These are phyloP conservation scores for Pilatotrama ljubarskyi DNA, from an alignment of 768 basidiomycete genomes.

Conservation along the genomic window DNA sequence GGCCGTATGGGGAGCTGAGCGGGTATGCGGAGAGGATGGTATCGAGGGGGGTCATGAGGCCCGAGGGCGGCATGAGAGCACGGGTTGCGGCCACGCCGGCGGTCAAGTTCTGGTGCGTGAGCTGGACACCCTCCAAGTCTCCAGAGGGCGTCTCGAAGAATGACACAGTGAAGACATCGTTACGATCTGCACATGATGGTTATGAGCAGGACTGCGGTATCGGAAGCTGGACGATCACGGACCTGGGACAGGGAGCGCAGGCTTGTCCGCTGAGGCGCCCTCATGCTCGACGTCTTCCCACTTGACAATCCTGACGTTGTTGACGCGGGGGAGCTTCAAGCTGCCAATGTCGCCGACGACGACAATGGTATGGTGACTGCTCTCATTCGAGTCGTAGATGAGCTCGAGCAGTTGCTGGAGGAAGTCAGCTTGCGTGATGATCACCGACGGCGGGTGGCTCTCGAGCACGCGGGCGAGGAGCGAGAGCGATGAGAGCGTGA, in stretches of 20 bases:
- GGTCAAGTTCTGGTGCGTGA: slow-evolving; percentile 85
- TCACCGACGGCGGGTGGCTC: slow-evolving; percentile 65
- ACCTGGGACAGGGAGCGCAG: slow-evolving; percentile 54
- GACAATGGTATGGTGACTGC: slow-evolving; percentile 55
- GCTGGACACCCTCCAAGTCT: slow-evolving; percentile 56
- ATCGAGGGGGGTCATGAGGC: slow-evolving; percentile 68
- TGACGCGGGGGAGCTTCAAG: slow-evolving; percentile 46
- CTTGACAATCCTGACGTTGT: slow-evolving; percentile 54
- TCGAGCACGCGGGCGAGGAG: slow-evolving; percentile 69
- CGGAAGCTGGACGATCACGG: slow-evolving; percentile 28
- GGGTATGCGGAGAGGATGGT: slow-evolving; percentile 76
- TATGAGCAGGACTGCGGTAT: background rate
- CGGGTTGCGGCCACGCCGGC: slow-evolving; percentile 85
- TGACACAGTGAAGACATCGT: slow-evolving; percentile 66
- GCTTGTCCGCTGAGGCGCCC: slow-evolving; percentile 52
- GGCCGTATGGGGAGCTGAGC: slow-evolving; percentile 74
- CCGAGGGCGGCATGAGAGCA: slow-evolving; percentile 72
- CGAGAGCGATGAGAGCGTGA: slow-evolving; percentile 59
- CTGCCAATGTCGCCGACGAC: slow-evolving; percentile 66
- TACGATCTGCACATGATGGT: slow-evolving; percentile 43
- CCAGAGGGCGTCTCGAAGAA: slow-evolving; percentile 59
- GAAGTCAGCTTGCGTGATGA: slow-evolving; percentile 68
- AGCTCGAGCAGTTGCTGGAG: slow-evolving; percentile 71
- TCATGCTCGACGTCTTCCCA: slow-evolving; percentile 75
- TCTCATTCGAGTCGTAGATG: slow-evolving; percentile 59